Evolutionary conservation across 257 asterid species (phyloP), one percentile per base, ranked within the genome.

Genomic region (Echium plantagineum): DNA sequence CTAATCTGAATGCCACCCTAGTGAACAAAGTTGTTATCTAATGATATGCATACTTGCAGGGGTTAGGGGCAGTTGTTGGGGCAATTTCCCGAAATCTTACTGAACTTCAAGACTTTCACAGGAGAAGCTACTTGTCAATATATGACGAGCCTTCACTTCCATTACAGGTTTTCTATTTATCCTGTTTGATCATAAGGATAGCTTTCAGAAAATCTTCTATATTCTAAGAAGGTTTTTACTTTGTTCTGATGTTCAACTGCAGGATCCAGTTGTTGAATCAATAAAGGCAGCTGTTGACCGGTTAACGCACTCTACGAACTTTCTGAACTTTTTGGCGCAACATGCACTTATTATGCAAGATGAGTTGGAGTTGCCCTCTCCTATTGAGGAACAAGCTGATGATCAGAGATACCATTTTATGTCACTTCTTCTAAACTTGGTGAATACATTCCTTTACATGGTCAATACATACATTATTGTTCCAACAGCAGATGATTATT

Each of bases 281-380:
- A 72, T 93, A 62, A 78, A 71, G 71, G 69, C 97, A 72, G 99
- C 97, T 16, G 83, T 79, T 59, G 99, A 93, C 76, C 76, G 96
- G 73, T 80, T 93, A 74, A 72, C 81, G 64, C 65, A 93, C 76
- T 89, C 97, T 49, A 93, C 99, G 35, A 86, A 86, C 69, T 89
- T 86, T 81, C 95, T 93, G 24, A 76, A 78, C 75, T 93, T 83
- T 70, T 75, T 93, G 68, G 99, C 94, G 15, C 97, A 93, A 69
- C 99, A 93, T 81, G 99, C 99, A 52, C 94, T 93, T 74, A 93
- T 93, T 68, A 86, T 89, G 95, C 97, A 84, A 59, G 99, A 93
- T 59, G 96, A 89, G 66, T 77, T 89, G 61, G 96, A 89, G 66
- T 77, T 89, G 61, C 96, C 97, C 31, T 74, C 79, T 65, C 68